Evolutionary conservation across 352 stramenopile genomes (phyloP).

Genomic region (Pilasporangium apinafurcum): DNA sequence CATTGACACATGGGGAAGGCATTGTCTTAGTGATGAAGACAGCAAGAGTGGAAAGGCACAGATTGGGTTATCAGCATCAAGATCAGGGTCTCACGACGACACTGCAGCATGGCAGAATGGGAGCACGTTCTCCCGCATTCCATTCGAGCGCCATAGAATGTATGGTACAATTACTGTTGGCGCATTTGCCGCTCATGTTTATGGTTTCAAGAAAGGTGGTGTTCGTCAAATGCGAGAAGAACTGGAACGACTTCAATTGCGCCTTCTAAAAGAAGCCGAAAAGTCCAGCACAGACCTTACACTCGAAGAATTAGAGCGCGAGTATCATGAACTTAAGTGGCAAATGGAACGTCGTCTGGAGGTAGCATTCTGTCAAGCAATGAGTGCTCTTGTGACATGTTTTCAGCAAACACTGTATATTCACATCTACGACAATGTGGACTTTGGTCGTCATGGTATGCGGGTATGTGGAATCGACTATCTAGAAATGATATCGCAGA

Average conservation of each 20-base stretch:
- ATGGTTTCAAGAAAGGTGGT: conserved; percentile 73
- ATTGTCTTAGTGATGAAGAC: too few relatives aligned
- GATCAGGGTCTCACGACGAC: too few relatives aligned
- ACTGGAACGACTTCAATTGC: conserved; percentile 39
- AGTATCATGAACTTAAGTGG: conserved; percentile 81
- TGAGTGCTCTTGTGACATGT: conserved; percentile 78
- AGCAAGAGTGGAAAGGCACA: background rate
- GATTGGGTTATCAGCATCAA: too few relatives aligned
- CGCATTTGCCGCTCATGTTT: conserved; percentile 79
- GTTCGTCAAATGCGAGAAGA: conserved; percentile 72
- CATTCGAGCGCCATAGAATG: conserved; percentile 58
- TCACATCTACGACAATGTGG: conserved; percentile 48
- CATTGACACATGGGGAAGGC: too few relatives aligned
- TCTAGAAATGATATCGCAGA: conserved; percentile 53
- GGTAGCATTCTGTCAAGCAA: conserved; percentile 74
- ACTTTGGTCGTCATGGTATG: conserved; percentile 24
- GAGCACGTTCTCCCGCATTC: background rate
- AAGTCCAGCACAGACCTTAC: conserved; percentile 59
- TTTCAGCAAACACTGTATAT: conserved; percentile 84
- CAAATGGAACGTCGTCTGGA: conserved; percentile 78
- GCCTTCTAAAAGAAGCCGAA: conserved; percentile 44
- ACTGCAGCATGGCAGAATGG: conserved; percentile 8
- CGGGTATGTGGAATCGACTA: conserved; percentile 48
- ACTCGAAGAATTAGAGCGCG: conserved; percentile 62
- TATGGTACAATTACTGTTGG: conserved; percentile 79